Evolutionary conservation across 2,329 filamentous ascomycete genomes (phyloP).

Genomic region (Pezicula neosporulosa): DNA sequence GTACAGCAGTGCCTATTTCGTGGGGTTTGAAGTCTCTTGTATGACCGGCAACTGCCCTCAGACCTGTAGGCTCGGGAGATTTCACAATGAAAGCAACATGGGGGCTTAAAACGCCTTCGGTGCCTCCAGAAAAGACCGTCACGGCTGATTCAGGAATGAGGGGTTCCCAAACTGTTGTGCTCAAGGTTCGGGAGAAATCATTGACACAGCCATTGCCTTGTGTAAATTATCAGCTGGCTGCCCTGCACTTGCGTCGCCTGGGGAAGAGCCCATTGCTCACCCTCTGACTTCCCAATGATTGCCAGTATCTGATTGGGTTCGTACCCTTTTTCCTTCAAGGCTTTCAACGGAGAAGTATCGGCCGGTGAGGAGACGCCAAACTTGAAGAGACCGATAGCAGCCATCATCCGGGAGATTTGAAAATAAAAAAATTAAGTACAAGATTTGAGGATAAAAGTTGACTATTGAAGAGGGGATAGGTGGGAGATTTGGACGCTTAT

Average conservation of each 20-base stretch:
- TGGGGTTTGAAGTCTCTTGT: slow-evolving; percentile 24
- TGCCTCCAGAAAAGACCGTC: slow-evolving; percentile 30
- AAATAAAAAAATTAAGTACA: too few relatives aligned
- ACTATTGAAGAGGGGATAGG: too few relatives aligned
- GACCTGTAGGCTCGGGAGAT: slow-evolving; percentile 13
- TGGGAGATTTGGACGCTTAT: too few relatives aligned
- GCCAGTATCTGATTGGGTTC: slow-evolving; percentile 23
- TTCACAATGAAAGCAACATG: slow-evolving; percentile 29
- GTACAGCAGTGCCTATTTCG: slow-evolving; percentile 27
- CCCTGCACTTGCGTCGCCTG: not conserved
- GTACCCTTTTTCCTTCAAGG: slow-evolving; percentile 26
- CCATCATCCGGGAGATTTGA: slow-evolving; percentile 13
- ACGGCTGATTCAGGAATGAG: slow-evolving; percentile 25
- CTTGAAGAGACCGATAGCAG: slow-evolving; percentile 27
- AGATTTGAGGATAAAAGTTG: too few relatives aligned
- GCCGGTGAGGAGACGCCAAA: slow-evolving; percentile 28
- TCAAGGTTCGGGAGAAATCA: slow-evolving; percentile 30
- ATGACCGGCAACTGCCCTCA: slow-evolving; percentile 24
- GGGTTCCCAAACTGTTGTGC: slow-evolving; percentile 27
- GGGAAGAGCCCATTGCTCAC: slow-evolving; percentile 4
- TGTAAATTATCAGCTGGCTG: slow-evolving; percentile 2
- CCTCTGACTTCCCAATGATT: slow-evolving; percentile 30
- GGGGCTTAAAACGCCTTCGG: slow-evolving; percentile 28
- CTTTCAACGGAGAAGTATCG: slow-evolving; percentile 24
- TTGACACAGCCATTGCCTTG: slow-evolving; percentile 32